Percentiles rank a stretch among this genome's conserved stretches.
Conservation (phyloP, 148 eudicot genomes). For the Rhododendron williamsianum region DNA sequence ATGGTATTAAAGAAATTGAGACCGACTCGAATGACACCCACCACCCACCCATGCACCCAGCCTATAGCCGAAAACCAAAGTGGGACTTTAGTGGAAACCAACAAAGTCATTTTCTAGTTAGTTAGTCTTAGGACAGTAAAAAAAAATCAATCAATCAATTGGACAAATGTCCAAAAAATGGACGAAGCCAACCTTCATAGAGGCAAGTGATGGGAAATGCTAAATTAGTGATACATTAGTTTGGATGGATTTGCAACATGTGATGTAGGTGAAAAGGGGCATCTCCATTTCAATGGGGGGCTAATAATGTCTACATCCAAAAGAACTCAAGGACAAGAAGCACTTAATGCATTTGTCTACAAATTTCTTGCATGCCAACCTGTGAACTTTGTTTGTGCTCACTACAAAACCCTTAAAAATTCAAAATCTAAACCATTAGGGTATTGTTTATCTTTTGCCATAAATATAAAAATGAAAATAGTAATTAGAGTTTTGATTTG, state of each 20-base stretch:
- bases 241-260: neutral
- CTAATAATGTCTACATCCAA: neutral
- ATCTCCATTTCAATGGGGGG: neutral
- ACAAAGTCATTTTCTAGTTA: neutral
- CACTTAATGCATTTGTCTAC: slow-evolving; percentile 11
- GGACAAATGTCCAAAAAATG: neutral
- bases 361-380: slow-evolving; percentile 8
- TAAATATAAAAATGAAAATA: too few species aligned
- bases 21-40: neutral
- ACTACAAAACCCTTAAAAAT: neutral
- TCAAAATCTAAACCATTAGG: neutral
- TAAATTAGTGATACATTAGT: neutral
- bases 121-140: neutral
- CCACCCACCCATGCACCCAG: neutral
- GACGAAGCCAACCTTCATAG: neutral
- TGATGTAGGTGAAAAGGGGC: neutral
- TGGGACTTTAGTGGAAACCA: neutral
- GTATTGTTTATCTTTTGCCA: neutral
- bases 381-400: slow-evolving; percentile 7
- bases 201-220: neutral
- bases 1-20: neutral
- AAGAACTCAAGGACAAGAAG: slow-evolving; percentile 7
- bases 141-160: neutral
- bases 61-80: neutral
- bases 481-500: neutral